Evolutionary conservation across 2,329 filamentous ascomycete genomes (phyloP), one percentile per base, ranked within the genome.

Genomic region (Trichoderma breve): DNA sequence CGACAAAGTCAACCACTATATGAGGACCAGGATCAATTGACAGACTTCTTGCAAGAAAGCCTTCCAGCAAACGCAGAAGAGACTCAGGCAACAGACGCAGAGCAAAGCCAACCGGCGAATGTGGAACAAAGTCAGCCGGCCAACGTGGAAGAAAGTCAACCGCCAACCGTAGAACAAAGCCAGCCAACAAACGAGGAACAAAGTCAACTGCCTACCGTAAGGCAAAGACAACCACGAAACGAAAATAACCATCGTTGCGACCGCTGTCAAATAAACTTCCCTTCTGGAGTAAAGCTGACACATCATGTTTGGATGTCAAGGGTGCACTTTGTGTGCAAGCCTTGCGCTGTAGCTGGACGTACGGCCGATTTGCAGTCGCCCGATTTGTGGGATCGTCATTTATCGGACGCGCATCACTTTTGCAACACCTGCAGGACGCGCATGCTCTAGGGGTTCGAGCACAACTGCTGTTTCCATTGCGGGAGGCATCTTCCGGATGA

Each of bases 401-500:
- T 53, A 53, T 53, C 47, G 47, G 21, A 53, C 11, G 47, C 47
- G n/a, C 47, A 53, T 21, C 21, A 53, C 21, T 53, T 24, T 24
- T 53, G 47, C 47, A 24, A 14, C n/a, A 24, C 9, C 21, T 53
- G 47, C 47, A 24, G 11, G 8, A 53, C 21, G 11, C n/a, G 3
- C 11, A 53, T 53, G 47, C 21, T 14, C n/a, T 24, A 53, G 47
- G 47, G 21, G 47, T 5, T 2, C 3, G 47, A 12, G 21, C 47
- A 53, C 11, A 53, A 53, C 11, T 53, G 47, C 21, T 53, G 47
- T 53, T 6, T 14, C 5, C 47, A 53, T 53, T 53, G 47, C 47
- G 1, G 11, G 7, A 3, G 0, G 5, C 1, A 1, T 14, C 7
- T 14, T 7, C 5, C 11, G n/a, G 2, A 14, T 53, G 21, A 14